phyloP scores from a whole-genome alignment of 192 early-diverging fungal genomes.

The Phycomyces nitens region DNA sequence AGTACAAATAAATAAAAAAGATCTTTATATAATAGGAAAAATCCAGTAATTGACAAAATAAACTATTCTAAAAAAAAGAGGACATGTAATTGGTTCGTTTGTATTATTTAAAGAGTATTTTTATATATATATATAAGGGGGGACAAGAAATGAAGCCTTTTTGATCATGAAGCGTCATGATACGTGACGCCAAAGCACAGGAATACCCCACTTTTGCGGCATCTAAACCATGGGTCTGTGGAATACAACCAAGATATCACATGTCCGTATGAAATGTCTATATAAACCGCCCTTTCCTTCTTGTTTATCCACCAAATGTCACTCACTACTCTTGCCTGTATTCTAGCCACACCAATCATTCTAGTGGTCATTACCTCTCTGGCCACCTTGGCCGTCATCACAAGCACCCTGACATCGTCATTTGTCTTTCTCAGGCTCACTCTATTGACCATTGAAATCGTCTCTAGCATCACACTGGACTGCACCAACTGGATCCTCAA shows the following conservation, averaged over 20 bases:
- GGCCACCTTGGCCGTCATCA: constrained; percentile 10
- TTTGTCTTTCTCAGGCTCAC: constrained; percentile 15
- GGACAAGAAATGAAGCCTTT: too few relatives aligned
- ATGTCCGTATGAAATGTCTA: background rate
- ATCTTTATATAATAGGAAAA: too few relatives aligned
- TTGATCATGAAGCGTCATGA: too few relatives aligned
- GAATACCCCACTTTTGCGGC: too few relatives aligned
- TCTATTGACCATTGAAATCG: constrained; percentile 12
- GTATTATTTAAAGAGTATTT: too few relatives aligned
- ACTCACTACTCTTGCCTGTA: constrained; percentile 4
- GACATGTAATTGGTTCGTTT: too few relatives aligned
- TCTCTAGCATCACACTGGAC: constrained; percentile 12
- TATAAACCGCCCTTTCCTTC: background rate
- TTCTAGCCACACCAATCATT: constrained; percentile 10
- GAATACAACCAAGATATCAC: background rate
- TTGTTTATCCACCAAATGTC: constrained; percentile 4
- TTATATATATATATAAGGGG: too few relatives aligned
- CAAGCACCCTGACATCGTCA: constrained; percentile 21
- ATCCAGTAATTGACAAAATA: too few relatives aligned
- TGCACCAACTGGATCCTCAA: constrained; percentile 18
- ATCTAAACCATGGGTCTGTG: too few relatives aligned
- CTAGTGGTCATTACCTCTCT: constrained; percentile 1
- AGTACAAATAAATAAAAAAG: too few relatives aligned
- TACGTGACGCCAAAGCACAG: too few relatives aligned
- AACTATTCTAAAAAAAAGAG: too few relatives aligned